Conservation (phyloP, 305 asterid species). For the Fraxinus paxiana region DNA sequence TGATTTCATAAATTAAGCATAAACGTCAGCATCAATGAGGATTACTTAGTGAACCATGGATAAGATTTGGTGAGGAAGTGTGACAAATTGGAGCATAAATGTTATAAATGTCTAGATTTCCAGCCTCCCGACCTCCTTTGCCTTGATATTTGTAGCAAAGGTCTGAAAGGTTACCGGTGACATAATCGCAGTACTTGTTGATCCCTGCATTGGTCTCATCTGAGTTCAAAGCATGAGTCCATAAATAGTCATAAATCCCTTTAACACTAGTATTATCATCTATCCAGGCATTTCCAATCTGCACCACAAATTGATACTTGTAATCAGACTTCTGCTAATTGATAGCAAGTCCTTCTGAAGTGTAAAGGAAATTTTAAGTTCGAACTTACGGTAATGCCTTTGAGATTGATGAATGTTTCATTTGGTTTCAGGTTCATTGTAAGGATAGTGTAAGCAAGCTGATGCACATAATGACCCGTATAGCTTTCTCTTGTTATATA, state of each 20-base stretch:
- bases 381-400: constrained; percentile 45
- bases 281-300: constrained; percentile 40
- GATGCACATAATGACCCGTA: constrained; percentile 53
- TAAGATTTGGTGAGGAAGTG: constrained; percentile 15
- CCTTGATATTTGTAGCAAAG: not conserved
- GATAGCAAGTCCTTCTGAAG: not conserved
- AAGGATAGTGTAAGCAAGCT: constrained; percentile 39
- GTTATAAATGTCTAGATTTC: constrained; percentile 23
- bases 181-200: constrained; percentile 22
- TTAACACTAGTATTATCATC: constrained; percentile 10
- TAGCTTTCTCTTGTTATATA: constrained; percentile 53
- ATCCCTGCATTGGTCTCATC: constrained; percentile 28
- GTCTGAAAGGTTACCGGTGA: not conserved
- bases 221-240: constrained; percentile 42
- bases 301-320: not conserved
- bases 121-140: constrained; percentile 3
- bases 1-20: not conserved
- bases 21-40: not conserved
- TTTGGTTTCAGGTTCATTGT: constrained; percentile 26
- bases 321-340: not conserved
- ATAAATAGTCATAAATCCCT: constrained; percentile 27
- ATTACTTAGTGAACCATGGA: constrained; percentile 29
- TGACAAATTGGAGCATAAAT: constrained; percentile 36
- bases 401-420: constrained; percentile 42
- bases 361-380: not conserved